These are phyloP conservation scores for Angomonas desouzai DNA, from an alignment of 208 protist species.

Conservation along the genomic window DNA sequence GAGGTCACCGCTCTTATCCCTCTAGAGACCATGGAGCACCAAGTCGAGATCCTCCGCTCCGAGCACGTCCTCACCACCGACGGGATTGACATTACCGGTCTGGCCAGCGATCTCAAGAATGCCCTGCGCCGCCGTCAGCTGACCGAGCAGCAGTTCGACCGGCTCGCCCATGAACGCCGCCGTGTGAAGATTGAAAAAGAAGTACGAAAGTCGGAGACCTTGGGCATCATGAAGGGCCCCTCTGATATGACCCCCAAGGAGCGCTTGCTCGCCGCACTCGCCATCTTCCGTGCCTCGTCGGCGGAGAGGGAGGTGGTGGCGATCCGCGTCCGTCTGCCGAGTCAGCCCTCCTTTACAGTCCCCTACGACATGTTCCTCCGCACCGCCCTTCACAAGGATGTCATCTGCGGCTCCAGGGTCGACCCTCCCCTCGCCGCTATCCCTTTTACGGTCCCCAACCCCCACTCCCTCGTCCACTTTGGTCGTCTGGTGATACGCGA, in stretches of 20 bases:
- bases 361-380: constrained; percentile 71
- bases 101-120: constrained; percentile 46
- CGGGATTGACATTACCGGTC: constrained; percentile 79
- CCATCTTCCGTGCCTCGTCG: constrained; percentile 43
- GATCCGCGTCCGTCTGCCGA: constrained; percentile 60
- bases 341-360: constrained; percentile 38
- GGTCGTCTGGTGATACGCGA: constrained; percentile 67
- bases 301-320: constrained; percentile 39
- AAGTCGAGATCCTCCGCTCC: constrained; percentile 49
- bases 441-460: constrained; percentile 23
- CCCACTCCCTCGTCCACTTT: constrained; percentile 54
- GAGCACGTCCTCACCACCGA: constrained; percentile 50
- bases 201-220: constrained; percentile 16
- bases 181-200: constrained; percentile 14
- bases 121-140: constrained; percentile 61
- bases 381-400: constrained; percentile 78
- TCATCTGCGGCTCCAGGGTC: constrained; percentile 68
- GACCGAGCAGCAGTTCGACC: constrained; percentile 56
- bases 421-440: constrained; percentile 14
- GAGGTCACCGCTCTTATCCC: constrained; percentile 31
- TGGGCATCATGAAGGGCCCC: constrained; percentile 17
- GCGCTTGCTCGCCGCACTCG: constrained; percentile 33
- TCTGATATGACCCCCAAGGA: constrained; percentile 24
- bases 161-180: constrained; percentile 41
- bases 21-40: constrained; percentile 55